Evolutionary conservation across 176 grass and related monocot species (phyloP), one percentile per base, ranked within the genome.

Genomic region (Alloteropsis semialata): DNA sequence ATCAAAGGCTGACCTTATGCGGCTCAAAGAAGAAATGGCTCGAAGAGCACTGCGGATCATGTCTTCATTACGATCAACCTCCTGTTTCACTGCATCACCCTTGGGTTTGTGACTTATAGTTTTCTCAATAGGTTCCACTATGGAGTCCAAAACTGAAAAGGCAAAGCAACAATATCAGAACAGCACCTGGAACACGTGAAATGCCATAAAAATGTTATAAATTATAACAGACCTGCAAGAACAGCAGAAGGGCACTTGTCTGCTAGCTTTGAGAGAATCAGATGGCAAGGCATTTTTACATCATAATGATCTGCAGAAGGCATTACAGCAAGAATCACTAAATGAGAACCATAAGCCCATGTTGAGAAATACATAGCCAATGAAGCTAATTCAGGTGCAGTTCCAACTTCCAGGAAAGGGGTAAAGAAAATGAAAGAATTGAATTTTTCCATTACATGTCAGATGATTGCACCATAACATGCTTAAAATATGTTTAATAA

Each of bases 201-300:
- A 54, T 55, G n/a, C 21, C 21, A 8, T 1, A 29, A 38, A 16
- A 85, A 58, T 28, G 10, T 14, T 37, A 27, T 64, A 38, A 3
- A 72, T 71, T 48, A 85, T 0, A 87, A 67, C 77, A 77, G 67
- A 99, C 97, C 97, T 77, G 93, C 91, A 85, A 96, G 87, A 61
- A 99, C 97, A 15, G 97, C 97, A 81, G 97, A 82, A 81, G 97
- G 97, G 56, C 97, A 99, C 82, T 99, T 99, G 87, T 99, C 93
- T 77, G 93, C 97, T 59, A 99, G 85, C 82, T 99, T 99, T 77
- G 97, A 99, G 42, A 99, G 93, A 88, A 99, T 99, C 62, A 99
- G 81, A 81, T 99, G 97, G 77, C 97, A 99, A 11, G 97, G 93
- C 97, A 99, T 99, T 58, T 99, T 96, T 50, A 99, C 97, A 82